Percentiles rank a stretch among this genome's conserved stretches.
Conservation (phyloP, 306 rosid genomes). For the Echinosophora koreensis region DNA sequence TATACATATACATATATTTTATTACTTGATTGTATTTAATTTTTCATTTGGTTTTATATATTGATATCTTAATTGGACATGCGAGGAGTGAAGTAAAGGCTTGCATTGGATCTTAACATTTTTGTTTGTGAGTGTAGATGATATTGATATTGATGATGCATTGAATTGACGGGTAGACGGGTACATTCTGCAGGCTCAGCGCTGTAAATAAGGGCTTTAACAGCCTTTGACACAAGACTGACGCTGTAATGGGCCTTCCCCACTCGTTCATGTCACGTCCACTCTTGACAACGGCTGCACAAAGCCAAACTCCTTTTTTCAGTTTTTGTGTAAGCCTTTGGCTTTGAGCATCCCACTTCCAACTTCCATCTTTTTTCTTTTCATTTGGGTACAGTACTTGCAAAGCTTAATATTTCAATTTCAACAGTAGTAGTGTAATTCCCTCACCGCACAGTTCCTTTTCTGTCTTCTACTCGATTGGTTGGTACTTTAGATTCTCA, state of each 20-base stretch:
- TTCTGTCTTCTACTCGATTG: constrained; percentile 29
- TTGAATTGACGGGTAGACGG: constrained; percentile 51
- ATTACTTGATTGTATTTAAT: too few relatives aligned
- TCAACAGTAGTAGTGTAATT: not conserved
- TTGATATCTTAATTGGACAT: too few relatives aligned
- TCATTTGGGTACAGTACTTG: constrained; percentile 53
- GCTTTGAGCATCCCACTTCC: constrained; percentile 42
- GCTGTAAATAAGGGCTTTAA: constrained; percentile 40
- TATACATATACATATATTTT: too few relatives aligned
- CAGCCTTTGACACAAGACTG: constrained; percentile 54
- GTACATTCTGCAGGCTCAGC: constrained; percentile 45
- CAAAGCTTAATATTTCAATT: constrained; percentile 8
- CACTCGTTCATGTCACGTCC: constrained; percentile 68
- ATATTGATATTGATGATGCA: not conserved
- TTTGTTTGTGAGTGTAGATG: too few relatives aligned
- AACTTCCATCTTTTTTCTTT: constrained; percentile 32
- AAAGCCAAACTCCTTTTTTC: constrained; percentile 48
- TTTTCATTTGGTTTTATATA: too few relatives aligned
- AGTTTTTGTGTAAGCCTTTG: constrained; percentile 39
- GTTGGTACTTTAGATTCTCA: constrained; percentile 45
- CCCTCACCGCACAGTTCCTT: constrained; percentile 41
- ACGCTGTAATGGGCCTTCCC: constrained; percentile 61
- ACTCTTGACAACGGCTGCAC: constrained; percentile 59
- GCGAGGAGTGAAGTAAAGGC: too few relatives aligned
- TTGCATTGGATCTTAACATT: too few relatives aligned